These are phyloP conservation scores for Paracoccidioides lutzii DNA, from an alignment of 2,329 filamentous ascomycete genomes.

Conservation along the genomic window DNA sequence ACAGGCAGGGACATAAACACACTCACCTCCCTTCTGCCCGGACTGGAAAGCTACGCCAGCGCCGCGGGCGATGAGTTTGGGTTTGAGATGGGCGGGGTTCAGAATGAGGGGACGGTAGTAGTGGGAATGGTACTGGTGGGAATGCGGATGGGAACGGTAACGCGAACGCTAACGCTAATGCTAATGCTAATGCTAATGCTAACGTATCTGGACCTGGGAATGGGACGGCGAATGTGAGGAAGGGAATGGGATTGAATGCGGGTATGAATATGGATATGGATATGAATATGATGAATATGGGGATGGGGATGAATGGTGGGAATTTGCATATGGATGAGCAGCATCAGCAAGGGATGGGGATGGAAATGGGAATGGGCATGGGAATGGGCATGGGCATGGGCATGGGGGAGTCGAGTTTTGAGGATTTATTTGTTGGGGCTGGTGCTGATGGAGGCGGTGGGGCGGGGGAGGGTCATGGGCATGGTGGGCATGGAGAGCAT, in stretches of 20 bases:
- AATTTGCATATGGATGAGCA: constrained; percentile 17
- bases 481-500: constrained; percentile 21
- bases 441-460: constrained; percentile 20
- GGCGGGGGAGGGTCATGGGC: constrained; percentile 17
- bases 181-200: not conserved
- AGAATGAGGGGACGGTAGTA: constrained; percentile 12
- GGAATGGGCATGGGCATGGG: constrained; percentile 18
- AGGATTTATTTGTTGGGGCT: constrained; percentile 32
- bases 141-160: no score
- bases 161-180: constrained; percentile 6
- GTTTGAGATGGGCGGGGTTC: constrained; percentile 15
- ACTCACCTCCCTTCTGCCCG: constrained; percentile 19
- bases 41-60: constrained; percentile 22
- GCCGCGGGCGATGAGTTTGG: constrained; percentile 26
- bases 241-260: not conserved
- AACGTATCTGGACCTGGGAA: not conserved
- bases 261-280: not conserved
- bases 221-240: not conserved
- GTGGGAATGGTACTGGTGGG: constrained; percentile 15
- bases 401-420: constrained; percentile 34
- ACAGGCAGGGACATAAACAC: constrained; percentile 2
- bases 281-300: not conserved
- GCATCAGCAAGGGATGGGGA: constrained; percentile 12
- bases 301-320: not conserved
- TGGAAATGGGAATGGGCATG: constrained; percentile 10